Evolutionary conservation across 352 stramenopile species (phyloP), one percentile per base, ranked within the genome.

Genomic region (Pythium grandisporangium): DNA sequence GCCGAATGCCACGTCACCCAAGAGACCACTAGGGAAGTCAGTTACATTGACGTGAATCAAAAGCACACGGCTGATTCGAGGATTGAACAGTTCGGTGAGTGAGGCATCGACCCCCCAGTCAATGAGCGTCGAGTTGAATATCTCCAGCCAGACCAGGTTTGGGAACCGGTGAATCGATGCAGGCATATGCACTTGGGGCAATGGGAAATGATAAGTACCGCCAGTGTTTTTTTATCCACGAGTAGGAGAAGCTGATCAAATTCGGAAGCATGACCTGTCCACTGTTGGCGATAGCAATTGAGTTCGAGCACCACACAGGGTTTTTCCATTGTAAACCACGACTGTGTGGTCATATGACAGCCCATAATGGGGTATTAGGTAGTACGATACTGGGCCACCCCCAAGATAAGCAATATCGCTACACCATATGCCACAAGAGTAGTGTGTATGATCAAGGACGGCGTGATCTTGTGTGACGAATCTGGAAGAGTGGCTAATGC

Each of bases 101-200:
- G 46, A 36, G 5, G 46, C 42, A 11, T 44, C 25, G 6, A 34
- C 35, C 1, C 21, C 7, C 52, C 52, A 61, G 4, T 45, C 30
- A 7, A 47, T 24, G 4, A 57, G 16, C 6, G 48, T 57, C 14
- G 41, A 52, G 42, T 61, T 61, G 42, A 48, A 51, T 14, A 61
- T 40, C 33, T 61, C 50, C 22, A 57, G 32, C 32, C 37, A 42
- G 4, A 43, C 12, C 22, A 63, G 27, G 25, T 48, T 45, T 6
- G 19, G 20, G 34, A 58, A 58, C 7, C 14, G 10, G 6, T 43
- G 26, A 3, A 63, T n/a, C 2, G 12, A 30, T 2, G 35, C 6
- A 2, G 55, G 41, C 26, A 61, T 64, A 13, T n/a, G 19, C 10
- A 53, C 12, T 2, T 4, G 12, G 2, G 40, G 20, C 45, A 63